Conservation (phyloP, 768 basidiomycete species). For the Sporobolomyces roseus region DNA sequence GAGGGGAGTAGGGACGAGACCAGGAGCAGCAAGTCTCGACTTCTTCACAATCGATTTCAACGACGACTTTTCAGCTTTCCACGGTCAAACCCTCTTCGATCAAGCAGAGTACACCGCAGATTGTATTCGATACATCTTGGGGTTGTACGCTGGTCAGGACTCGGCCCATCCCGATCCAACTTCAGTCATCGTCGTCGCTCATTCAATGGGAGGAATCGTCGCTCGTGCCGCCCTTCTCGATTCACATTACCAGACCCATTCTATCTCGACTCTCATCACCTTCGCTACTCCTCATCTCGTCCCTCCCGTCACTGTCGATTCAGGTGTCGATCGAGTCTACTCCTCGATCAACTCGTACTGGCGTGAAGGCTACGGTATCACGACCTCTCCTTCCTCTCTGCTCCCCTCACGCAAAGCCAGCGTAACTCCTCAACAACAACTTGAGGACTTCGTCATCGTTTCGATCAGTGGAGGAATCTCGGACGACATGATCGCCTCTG, state of each 20-base stretch:
- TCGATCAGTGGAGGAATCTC: slow-evolving; percentile 88
- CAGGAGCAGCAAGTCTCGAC: slow-evolving; percentile 62
- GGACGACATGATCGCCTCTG: slow-evolving; percentile 87
- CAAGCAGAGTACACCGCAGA: slow-evolving; percentile 70
- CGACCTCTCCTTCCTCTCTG: slow-evolving; percentile 46
- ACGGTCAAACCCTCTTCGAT: slow-evolving; percentile 78
- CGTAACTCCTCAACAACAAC: slow-evolving; percentile 1
- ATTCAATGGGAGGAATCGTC: slow-evolving; percentile 97
- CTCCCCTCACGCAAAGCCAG: too few relatives aligned
- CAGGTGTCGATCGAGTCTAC: slow-evolving; percentile 73
- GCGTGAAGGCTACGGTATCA: slow-evolving; percentile 54
- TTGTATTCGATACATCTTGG: slow-evolving; percentile 72
- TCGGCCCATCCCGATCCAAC: slow-evolving; percentile 51
- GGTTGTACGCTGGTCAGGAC: slow-evolving; percentile 56
- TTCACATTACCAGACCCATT: slow-evolving; percentile 45
- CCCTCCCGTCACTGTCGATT: slow-evolving; percentile 83
- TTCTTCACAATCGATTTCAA: slow-evolving; percentile 94
- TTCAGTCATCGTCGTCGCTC: slow-evolving; percentile 72
- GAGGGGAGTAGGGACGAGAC: slow-evolving; percentile 38
- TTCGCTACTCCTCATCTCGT: slow-evolving; percentile 89
- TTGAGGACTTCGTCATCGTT: slow-evolving; percentile 52
- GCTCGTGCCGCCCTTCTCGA: slow-evolving; percentile 73
- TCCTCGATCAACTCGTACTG: slow-evolving; percentile 45
- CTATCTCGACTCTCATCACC: slow-evolving; percentile 76
- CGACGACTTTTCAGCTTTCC: slow-evolving; percentile 93